Evolutionary conservation across 2,329 filamentous ascomycete species (phyloP).

Genomic region (Aspergillus fumigatus): DNA sequence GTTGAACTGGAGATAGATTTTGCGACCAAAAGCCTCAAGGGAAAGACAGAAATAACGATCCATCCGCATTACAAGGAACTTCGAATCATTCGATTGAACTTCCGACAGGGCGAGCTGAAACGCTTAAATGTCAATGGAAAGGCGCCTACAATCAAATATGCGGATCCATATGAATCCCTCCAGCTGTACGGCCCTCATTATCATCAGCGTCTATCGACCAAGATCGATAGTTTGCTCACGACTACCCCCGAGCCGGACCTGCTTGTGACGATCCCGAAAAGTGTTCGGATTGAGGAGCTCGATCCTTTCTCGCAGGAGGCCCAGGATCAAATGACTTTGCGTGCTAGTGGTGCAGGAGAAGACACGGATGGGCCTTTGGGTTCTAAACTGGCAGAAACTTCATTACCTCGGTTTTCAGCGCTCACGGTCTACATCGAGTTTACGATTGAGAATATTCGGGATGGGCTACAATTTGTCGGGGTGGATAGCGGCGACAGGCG

Average conservation of each 20-base stretch:
- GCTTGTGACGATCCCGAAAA: slow-evolving; percentile 55
- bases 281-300: slow-evolving; percentile 58
- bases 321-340: slow-evolving; percentile 41
- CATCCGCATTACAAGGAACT: slow-evolving; percentile 58
- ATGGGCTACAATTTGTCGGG: slow-evolving; percentile 89
- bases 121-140: slow-evolving; percentile 47
- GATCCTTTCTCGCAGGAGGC: slow-evolving; percentile 50
- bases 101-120: slow-evolving; percentile 57
- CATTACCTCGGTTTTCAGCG: slow-evolving; percentile 51
- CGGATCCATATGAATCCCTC: slow-evolving; percentile 43
- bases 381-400: slow-evolving; percentile 34
- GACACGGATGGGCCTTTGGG: slow-evolving; percentile 34
- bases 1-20: slow-evolving; percentile 90
- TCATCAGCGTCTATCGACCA: slow-evolving; percentile 70
- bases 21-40: slow-evolving; percentile 65
- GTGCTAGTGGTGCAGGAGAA: slow-evolving; percentile 34
- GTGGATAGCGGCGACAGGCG: slow-evolving; percentile 72
- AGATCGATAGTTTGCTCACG: slow-evolving; percentile 56
- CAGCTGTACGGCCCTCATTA: slow-evolving; percentile 60
- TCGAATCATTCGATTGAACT: slow-evolving; percentile 54
- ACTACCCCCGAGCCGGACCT: slow-evolving; percentile 54
- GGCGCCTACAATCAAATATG: slow-evolving; percentile 35
- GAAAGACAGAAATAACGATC: slow-evolving; percentile 76
- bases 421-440: slow-evolving; percentile 71
- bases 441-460: slow-evolving; percentile 66